These are phyloP conservation scores for Lyophyllum shimeji DNA, from an alignment of 768 basidiomycete species.

Conservation along the genomic window DNA sequence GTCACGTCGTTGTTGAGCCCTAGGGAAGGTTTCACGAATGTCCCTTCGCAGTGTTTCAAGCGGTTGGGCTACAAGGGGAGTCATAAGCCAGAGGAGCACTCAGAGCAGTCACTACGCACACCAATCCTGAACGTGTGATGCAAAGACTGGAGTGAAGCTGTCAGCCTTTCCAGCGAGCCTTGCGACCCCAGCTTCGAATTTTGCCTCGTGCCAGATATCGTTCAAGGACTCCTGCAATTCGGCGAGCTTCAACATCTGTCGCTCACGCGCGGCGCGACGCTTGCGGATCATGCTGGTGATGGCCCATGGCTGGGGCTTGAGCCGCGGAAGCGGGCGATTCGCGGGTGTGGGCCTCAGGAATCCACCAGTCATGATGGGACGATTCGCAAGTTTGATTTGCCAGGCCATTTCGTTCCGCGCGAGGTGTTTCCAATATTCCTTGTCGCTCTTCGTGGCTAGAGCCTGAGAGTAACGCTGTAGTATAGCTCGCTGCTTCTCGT, in stretches of 20 bases:
- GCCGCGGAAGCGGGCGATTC: constrained; percentile 73
- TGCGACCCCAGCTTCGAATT: constrained; percentile 33
- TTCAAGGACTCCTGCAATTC: constrained; percentile 28
- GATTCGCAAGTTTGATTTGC: constrained; percentile 48
- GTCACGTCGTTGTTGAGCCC: constrained; percentile 40
- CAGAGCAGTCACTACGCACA: constrained; percentile 29
- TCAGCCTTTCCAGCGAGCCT: background rate
- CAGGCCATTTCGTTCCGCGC: constrained; percentile 54
- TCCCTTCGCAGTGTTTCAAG: constrained; percentile 27
- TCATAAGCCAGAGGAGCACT: background rate
- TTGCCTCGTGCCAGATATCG: constrained; percentile 33
- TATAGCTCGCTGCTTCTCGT: constrained; percentile 42
- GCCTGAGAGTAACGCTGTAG: constrained; percentile 59
- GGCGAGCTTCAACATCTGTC: constrained; percentile 38
- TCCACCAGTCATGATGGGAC: constrained; percentile 72
- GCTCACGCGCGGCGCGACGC: constrained; percentile 35
- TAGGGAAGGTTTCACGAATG: constrained; percentile 33
- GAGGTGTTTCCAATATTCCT: constrained; percentile 45
- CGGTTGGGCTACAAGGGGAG: constrained; percentile 32
- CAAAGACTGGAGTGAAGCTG: constrained; percentile 9
- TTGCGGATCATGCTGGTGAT: constrained; percentile 68
- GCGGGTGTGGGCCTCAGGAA: constrained; percentile 62
- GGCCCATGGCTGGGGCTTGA: constrained; percentile 76
- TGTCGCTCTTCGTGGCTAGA: constrained; percentile 50
- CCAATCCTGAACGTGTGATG: constrained; percentile 30